Base-by-base conservation (phyloP, 1,284 basidiomycete species). In the Stereum hirsutum region DNA sequence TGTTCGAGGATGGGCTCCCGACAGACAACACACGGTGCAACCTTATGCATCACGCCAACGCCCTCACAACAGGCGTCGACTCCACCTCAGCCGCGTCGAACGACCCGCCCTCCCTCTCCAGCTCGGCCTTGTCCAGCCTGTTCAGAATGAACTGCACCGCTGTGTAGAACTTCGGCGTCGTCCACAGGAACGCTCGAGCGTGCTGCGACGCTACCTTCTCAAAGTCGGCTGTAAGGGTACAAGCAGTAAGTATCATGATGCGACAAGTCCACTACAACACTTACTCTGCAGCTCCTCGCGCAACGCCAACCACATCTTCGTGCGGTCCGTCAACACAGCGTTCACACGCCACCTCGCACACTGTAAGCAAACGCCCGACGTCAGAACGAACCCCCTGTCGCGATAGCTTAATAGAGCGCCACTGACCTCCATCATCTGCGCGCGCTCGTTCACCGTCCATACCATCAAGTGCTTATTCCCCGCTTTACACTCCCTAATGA, bases 381-480 rank as follows among this genome's bases (percentile, higher is more conserved):
- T 17, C 6, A n/a, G 11, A 17, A 14, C 21, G 15, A 17, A 19
- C 10, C 33, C 15, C 23, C 25, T 20, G 10, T 23, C 24, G 6
- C 2, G 15, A 41, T 32, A 32, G 19, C 15, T 31, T 23, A 17
- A 17, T 10, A 17, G 19, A 35, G 12, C 21, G 20, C 11, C 32
- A 64, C 75, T 41, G 20, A 79, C 85, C 75, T 97, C 89, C 68
- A 95, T 86, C 94, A 99, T 97, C 59, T 95, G 84, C 47, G 81
- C 78, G 8, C 81, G 78, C 38, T 85, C 75, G 60, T 98, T 99
- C 24, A 98, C 94, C 0, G 95, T 99, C 96, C 96, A 99, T 10
- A 94, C 90, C 76, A 93, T 84, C 37, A 97, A 56, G 54, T 77
- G 77, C 74, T 99, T 99, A 19, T 86, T 86, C 1, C 77, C 81